Evolutionary conservation across 2,329 filamentous ascomycete genomes (phyloP).

Genomic region (Pyrenochaeta sp.): DNA sequence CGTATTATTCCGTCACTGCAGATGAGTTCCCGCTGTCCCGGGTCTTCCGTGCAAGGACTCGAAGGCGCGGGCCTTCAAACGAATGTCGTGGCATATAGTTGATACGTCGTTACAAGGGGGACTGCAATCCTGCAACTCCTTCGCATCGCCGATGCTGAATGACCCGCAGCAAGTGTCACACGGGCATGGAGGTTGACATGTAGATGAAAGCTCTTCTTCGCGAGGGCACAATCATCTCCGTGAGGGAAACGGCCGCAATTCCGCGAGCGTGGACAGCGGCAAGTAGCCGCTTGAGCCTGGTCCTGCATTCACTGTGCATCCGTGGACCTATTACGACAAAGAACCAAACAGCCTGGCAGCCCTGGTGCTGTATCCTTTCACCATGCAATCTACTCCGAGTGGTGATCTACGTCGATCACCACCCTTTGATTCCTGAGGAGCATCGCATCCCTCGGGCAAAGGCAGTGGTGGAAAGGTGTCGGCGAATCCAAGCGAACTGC

Average conservation of each 20-base stretch:
- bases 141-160: conserved; percentile 13
- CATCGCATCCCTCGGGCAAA: conserved; percentile 22
- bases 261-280: conserved; percentile 15
- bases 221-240: conserved; percentile 1
- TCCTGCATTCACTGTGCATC: conserved; percentile 26
- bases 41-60: conserved; percentile 20
- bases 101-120: conserved; percentile 22
- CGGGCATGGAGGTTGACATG: conserved; percentile 2
- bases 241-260: conserved; percentile 1
- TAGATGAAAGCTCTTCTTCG: conserved; percentile 6
- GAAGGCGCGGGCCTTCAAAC: conserved; percentile 24
- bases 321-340: conserved; percentile 27
- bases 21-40: conserved; percentile 21
- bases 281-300: conserved; percentile 18
- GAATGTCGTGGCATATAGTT: conserved; percentile 23
- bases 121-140: conserved; percentile 15
- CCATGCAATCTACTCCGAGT: conserved; percentile 27
- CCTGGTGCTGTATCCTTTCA: conserved; percentile 19
- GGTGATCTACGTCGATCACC: conserved; percentile 36
- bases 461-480: conserved; percentile 41
- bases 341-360: conserved; percentile 23
- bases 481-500: conserved; percentile 37
- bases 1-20: conserved; percentile 11
- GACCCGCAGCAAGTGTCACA: neutral
- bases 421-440: conserved; percentile 25